These are phyloP conservation scores for Cynanchum wilfordii DNA, from an alignment of 257 asterid genomes.

Conservation along the genomic window DNA sequence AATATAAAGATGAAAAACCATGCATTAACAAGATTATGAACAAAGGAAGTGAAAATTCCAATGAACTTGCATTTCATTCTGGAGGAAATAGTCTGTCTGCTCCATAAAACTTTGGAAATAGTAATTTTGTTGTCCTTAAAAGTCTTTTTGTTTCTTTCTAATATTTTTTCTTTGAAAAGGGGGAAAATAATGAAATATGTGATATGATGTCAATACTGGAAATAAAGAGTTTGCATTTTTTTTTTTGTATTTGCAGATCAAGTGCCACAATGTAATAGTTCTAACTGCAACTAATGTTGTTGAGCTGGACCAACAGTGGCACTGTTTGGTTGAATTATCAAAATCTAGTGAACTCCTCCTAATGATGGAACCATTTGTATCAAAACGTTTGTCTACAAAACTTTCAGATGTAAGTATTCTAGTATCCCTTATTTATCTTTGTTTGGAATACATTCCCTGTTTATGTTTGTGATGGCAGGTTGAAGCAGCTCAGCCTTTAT, in stretches of 20 bases:
- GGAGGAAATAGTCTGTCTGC: no score
- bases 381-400: slow-evolving; percentile 44
- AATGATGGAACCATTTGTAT: slow-evolving; percentile 46
- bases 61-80: background rate
- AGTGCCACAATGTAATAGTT: slow-evolving; percentile 75
- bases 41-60: background rate
- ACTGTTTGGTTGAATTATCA: slow-evolving; percentile 54
- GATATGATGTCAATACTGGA: background rate
- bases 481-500: slow-evolving; percentile 68
- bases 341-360: slow-evolving; percentile 36
- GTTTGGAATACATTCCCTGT: background rate
- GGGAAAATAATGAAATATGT: background rate
- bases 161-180: background rate
- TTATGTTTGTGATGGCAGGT: slow-evolving; percentile 35
- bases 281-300: slow-evolving; percentile 63
- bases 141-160: background rate
- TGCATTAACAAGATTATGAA: background rate
- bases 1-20: background rate
- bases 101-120: no score
- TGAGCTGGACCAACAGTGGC: slow-evolving; percentile 74
- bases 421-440: background rate
- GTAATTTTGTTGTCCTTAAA: no score
- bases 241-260: slow-evolving; percentile 43
- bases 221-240: background rate
- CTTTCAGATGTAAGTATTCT: slow-evolving; percentile 59